These are phyloP conservation scores for Xylaria digitata DNA, from an alignment of 2,329 filamentous ascomycete genomes.

Conservation along the genomic window DNA sequence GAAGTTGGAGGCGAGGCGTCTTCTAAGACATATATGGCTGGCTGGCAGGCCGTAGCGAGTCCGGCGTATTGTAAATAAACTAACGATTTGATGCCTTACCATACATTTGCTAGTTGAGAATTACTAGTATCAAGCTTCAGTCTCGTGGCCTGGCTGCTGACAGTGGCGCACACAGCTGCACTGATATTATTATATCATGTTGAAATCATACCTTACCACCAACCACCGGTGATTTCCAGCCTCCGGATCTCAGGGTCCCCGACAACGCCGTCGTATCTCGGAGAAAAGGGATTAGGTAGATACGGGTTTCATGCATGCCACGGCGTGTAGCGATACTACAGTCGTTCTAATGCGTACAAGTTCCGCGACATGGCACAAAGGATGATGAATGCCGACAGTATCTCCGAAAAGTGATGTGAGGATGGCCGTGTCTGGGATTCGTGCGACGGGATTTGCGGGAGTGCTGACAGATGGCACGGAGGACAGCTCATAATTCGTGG, in stretches of 20 bases:
- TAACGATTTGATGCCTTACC: constrained; percentile 9
- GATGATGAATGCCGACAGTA: constrained; percentile 31
- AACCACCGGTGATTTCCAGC: background rate
- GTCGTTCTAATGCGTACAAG: background rate
- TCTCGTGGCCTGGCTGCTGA: constrained; percentile 9
- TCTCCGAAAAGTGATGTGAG: constrained; percentile 40
- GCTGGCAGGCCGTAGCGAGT: constrained; percentile 26
- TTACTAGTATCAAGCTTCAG: background rate
- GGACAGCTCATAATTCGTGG: constrained; percentile 18
- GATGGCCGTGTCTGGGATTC: constrained; percentile 44
- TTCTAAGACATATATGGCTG: constrained; percentile 33
- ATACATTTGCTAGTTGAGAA: background rate
- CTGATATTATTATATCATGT: constrained; percentile 16
- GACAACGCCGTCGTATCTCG: constrained; percentile 16
- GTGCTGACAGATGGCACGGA: constrained; percentile 25
- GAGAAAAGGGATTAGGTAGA: constrained; percentile 19
- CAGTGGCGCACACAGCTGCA: background rate
- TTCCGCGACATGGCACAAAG: constrained; percentile 31
- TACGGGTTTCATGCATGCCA: constrained; percentile 10
- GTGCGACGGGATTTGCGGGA: constrained; percentile 36
- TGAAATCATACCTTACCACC: constrained; percentile 14
- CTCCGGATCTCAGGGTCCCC: background rate
- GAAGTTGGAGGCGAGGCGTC: constrained; percentile 44
- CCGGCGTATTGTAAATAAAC: constrained; percentile 12
- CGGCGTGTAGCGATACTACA: constrained; percentile 17